These are phyloP conservation scores for Daldinia caldariorum DNA, from an alignment of 495 filamentous ascomycete genomes.

Conservation along the genomic window DNA sequence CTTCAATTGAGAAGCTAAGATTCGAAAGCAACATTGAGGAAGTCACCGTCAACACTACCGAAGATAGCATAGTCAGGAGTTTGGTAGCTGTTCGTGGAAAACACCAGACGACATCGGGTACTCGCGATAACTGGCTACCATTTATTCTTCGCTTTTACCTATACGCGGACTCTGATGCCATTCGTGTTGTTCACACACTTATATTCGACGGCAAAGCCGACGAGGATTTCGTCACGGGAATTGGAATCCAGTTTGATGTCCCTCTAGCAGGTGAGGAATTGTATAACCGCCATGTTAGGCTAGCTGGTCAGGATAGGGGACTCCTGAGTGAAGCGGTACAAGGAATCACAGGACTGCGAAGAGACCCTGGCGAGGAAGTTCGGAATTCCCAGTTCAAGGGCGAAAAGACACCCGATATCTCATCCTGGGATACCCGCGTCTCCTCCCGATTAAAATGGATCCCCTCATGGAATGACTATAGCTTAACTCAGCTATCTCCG, in stretches of 20 bases:
- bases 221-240: constrained; percentile 51
- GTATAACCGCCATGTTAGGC: constrained; percentile 55
- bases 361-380: constrained; percentile 51
- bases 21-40: constrained; percentile 44
- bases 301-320: constrained; percentile 53
- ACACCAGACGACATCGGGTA: constrained; percentile 29
- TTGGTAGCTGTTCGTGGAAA: constrained; percentile 53
- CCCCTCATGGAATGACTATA: constrained; percentile 60
- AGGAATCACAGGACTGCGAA: constrained; percentile 55
- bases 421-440: constrained; percentile 53
- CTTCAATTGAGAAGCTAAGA: constrained; percentile 29
- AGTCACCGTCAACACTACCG: constrained; percentile 37
- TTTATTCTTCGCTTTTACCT: constrained; percentile 58
- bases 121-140: constrained; percentile 49
- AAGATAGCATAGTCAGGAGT: constrained; percentile 45
- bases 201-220: constrained; percentile 52
- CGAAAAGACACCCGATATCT: constrained; percentile 40
- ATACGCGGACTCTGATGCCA: constrained; percentile 54
- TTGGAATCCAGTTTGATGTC: constrained; percentile 55
- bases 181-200: constrained; percentile 53
- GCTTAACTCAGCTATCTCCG: constrained; percentile 56
- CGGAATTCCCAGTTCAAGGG: constrained; percentile 53
- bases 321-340: constrained; percentile 55
- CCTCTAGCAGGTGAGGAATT: constrained; percentile 51
- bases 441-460: constrained; percentile 54